Evolutionary conservation across 164 flowering plant species (phyloP).

Genomic region (Piper longum): DNA sequence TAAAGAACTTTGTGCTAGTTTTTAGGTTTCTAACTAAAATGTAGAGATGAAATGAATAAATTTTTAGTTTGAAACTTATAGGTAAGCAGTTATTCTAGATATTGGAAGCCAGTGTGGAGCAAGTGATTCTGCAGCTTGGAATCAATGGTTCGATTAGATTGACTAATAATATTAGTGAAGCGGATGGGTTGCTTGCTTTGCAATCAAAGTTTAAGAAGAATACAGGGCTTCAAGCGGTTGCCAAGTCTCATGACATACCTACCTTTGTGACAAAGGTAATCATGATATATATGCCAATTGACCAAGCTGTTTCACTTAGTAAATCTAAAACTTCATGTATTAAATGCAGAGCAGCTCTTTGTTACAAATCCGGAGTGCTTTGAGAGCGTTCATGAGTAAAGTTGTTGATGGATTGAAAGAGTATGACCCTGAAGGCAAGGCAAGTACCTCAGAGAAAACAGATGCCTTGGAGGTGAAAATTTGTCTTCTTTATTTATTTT

Average conservation of each 20-base stretch:
- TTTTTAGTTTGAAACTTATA: conserved; percentile 24
- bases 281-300: neutral
- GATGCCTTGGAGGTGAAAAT: conserved; percentile 81
- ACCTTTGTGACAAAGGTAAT: conserved; percentile 65
- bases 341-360: conserved; percentile 55
- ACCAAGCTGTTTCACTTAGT: neutral
- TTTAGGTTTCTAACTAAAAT: neutral
- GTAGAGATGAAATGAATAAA: conserved; percentile 5
- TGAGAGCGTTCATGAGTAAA: conserved; percentile 38
- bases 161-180: conserved; percentile 81
- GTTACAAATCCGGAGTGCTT: conserved; percentile 53
- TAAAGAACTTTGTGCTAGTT: neutral
- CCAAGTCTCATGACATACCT: conserved; percentile 57
- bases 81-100: conserved; percentile 51
- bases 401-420: conserved; percentile 29
- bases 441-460: conserved; percentile 40
- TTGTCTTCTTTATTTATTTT: neutral
- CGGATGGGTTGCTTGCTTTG: conserved; percentile 77
- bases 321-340: neutral
- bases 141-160: conserved; percentile 37
- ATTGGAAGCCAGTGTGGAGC: conserved; percentile 50
- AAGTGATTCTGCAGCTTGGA: conserved; percentile 55
- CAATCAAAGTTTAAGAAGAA: conserved; percentile 82
- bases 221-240: conserved; percentile 65
- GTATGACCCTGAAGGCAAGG: conserved; percentile 23